Evolutionary conservation across 2,329 filamentous ascomycete species (phyloP).

Genomic region (Verticillium nubilum): DNA sequence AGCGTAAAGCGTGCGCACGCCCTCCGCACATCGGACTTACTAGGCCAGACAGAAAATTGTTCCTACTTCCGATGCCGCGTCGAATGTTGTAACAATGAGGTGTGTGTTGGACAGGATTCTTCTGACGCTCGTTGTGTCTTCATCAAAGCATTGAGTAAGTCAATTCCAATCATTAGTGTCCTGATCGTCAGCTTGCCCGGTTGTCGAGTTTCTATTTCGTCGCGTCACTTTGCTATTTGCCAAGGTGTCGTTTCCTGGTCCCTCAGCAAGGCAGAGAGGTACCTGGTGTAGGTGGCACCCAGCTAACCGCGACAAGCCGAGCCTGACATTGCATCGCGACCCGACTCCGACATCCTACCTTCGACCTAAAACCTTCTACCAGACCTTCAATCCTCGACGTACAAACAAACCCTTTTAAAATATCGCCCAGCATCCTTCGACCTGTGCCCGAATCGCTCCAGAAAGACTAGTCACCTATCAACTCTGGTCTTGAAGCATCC

Average conservation of each 20-base stretch:
- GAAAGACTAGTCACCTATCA: neutral
- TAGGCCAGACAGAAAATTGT: neutral
- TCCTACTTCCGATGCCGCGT: neutral
- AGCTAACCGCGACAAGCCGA: neutral
- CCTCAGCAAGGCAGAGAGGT: neutral
- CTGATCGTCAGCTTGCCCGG: neutral
- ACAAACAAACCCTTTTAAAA: neutral
- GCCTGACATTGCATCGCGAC: neutral
- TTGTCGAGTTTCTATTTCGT: neutral
- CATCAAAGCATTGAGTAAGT: neutral
- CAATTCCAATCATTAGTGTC: neutral
- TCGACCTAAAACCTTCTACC: neutral
- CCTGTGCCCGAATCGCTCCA: neutral
- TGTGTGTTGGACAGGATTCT: neutral
- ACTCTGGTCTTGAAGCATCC: constrained; percentile 1
- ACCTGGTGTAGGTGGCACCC: neutral
- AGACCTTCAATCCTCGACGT: neutral
- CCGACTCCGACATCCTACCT: neutral
- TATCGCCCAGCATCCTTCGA: neutral
- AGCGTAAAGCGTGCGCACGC: neutral
- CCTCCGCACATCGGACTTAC: neutral
- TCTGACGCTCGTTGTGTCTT: neutral
- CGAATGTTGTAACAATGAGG: neutral
- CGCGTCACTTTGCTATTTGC: neutral
- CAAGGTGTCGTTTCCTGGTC: neutral